Evolutionary conservation across 495 filamentous ascomycete genomes (phyloP), one percentile per base, ranked within the genome.

Genomic region (Annulohypoxylon maeteangense): DNA sequence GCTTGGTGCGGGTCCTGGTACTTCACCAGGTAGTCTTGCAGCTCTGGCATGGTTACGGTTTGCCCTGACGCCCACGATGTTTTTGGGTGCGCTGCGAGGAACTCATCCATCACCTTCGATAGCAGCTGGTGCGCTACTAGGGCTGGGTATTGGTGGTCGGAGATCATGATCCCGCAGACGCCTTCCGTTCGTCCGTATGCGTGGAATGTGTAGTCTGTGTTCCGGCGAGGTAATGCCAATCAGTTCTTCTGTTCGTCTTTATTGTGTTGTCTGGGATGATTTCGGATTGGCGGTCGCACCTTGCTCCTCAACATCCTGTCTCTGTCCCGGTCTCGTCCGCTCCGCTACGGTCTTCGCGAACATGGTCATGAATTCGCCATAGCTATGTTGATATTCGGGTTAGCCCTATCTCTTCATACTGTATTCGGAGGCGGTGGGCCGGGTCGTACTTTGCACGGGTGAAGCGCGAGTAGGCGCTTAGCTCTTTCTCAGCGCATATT

Each of bases 121-220:
- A 99, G 90, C 36, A 99, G 87, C 78, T 94, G 92, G 80, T 98
- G 95, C n/a, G 95, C 96, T 7, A 95, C 93, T 1, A 96, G 85
- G 27, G 89, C 87, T 22, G 94, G 94, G 81, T 99, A 99, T 73
- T 96, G 91, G 68, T 93, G 89, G 77, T 95, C 92, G 67, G 89
- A 91, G 75, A 98, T 96, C 69, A 97, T 92, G 75, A 98, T 90
- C 61, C 91, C 94, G 66, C 90, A 89, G 70, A 98, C 84, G 70
- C 94, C 95, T 80, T 98, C 93, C 62, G 90, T 89, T 45, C 93
- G 92, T 36, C 88, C 91, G 80, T 97, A 98, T 74, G 90, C 92
- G 82, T 99, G 95, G 81, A 99, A 94, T 56, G 89, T 90, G 82
- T 91, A 91, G 69, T 89, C 88, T 89, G 66, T 65, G 2, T 31